Conservation (phyloP, 2,329 filamentous ascomycete genomes). For the Escovopsis sp. region DNA sequence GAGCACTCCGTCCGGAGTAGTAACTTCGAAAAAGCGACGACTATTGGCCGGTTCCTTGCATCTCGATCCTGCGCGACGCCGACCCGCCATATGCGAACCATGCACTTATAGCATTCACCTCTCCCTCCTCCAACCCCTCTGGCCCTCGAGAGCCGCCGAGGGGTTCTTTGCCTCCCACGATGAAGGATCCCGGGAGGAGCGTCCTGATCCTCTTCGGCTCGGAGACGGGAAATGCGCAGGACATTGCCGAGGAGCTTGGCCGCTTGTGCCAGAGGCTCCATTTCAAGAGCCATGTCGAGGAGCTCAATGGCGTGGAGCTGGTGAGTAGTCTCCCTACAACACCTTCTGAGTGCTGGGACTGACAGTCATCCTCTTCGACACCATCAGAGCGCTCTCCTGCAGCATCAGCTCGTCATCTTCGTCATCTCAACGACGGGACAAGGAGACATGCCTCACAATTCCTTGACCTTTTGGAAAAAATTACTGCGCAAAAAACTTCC, state of each 20-base stretch:
- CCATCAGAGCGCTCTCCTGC: constrained; percentile 33
- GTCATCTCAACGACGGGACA: constrained; percentile 87
- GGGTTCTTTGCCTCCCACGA: constrained; percentile 4
- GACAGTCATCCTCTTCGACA: not conserved
- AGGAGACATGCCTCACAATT: constrained; percentile 81
- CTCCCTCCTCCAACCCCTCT: not conserved
- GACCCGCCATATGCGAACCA: too few species aligned
- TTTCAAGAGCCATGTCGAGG: constrained; percentile 60
- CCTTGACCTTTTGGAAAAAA: constrained; percentile 68
- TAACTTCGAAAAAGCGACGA: too few species aligned
- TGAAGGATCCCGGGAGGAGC: constrained; percentile 20
- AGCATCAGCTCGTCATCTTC: constrained; percentile 53
- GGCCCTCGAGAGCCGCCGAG: not conserved
- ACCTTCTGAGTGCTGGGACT: not conserved
- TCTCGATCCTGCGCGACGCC: too few species aligned
- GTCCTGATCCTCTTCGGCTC: constrained; percentile 77
- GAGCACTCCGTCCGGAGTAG: too few species aligned
- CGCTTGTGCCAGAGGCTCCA: constrained; percentile 60
- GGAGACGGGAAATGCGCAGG: constrained; percentile 88
- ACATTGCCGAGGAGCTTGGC: constrained; percentile 75
- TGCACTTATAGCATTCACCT: too few species aligned
- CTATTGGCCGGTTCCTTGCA: too few species aligned
- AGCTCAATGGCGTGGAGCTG: constrained; percentile 62
- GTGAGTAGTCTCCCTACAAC: constrained; percentile 32
- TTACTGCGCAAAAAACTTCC: constrained; percentile 67